Conservation (phyloP, 106 monocot species). For the Apostasia shenzhenica region DNA sequence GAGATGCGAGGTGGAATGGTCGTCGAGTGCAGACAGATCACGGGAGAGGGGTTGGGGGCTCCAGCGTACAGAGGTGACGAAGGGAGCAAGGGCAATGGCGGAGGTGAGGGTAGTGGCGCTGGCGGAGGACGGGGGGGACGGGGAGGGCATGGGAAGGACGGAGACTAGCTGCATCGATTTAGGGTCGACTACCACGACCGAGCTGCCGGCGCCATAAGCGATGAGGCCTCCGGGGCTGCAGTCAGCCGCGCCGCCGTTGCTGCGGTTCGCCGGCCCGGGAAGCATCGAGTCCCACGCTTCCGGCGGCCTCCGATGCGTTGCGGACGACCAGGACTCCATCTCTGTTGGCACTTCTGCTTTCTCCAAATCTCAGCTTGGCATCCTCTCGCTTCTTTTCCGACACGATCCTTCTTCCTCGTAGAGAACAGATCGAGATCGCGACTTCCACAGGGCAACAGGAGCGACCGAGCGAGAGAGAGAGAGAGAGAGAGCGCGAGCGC, state of each 20-base stretch:
- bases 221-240: slow-evolving; percentile 59
- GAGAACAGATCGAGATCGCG: too few species aligned
- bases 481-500: too few species aligned
- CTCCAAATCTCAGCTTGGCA: neutral
- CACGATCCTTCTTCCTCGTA: too few species aligned
- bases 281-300: slow-evolving; percentile 55
- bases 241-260: slow-evolving; percentile 67
- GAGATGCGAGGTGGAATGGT: slow-evolving; percentile 48
- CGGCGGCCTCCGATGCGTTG: slow-evolving; percentile 10
- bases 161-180: slow-evolving; percentile 75
- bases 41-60: slow-evolving; percentile 42
- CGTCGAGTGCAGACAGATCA: slow-evolving; percentile 40
- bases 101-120: slow-evolving; percentile 17
- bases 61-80: slow-evolving; percentile 78
- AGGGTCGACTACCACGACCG: slow-evolving; percentile 64
- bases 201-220: slow-evolving; percentile 80
- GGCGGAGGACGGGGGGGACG: slow-evolving; percentile 11
- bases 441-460: too few species aligned
- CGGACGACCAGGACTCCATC: slow-evolving; percentile 12
- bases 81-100: slow-evolving; percentile 50
- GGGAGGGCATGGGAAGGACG: slow-evolving; percentile 77
- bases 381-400: neutral
- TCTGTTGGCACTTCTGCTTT: neutral
- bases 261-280: slow-evolving; percentile 79
- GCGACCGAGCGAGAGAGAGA: too few species aligned